These are phyloP conservation scores for Penicillium silybi DNA, from an alignment of 495 filamentous ascomycete genomes.

Conservation along the genomic window DNA sequence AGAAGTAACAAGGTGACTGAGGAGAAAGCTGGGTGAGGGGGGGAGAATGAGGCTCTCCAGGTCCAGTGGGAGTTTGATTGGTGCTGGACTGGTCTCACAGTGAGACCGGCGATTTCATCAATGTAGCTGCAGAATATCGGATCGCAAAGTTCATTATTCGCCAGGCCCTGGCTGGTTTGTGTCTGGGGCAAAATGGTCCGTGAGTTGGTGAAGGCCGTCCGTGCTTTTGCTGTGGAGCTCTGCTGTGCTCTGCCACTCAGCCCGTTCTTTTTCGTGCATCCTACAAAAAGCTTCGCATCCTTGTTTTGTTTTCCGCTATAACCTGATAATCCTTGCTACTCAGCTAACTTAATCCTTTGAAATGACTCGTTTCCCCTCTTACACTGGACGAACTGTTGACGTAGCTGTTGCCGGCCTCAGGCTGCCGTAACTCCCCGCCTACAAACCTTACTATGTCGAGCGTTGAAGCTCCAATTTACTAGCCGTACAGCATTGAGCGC, in stretches of 20 bases:
- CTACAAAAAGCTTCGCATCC: no score
- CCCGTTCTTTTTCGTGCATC: background rate
- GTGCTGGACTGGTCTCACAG: constrained; percentile 4
- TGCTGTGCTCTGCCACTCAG: background rate
- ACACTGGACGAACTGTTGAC: background rate
- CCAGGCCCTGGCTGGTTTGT: constrained; percentile 9
- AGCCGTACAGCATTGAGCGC: no score
- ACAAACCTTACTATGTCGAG: background rate
- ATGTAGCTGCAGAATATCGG: constrained; percentile 9
- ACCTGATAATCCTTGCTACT: no score
- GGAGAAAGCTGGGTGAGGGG: constrained; percentile 4
- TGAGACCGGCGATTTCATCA: constrained; percentile 6
- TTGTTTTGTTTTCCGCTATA: no score
- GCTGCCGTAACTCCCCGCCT: background rate
- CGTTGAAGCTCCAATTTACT: no score
- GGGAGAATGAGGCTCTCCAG: constrained; percentile 8
- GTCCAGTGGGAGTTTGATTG: constrained; percentile 8
- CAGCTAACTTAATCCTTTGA: no score
- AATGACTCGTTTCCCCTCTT: background rate
- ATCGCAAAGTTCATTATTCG: background rate
- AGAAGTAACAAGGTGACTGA: background rate
- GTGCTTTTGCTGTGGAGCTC: constrained; percentile 22
- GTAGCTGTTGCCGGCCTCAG: background rate
- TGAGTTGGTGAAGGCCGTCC: constrained; percentile 19
- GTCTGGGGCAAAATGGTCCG: constrained; percentile 23